phyloP scores from a whole-genome alignment of 257 asterid genomes.

The Ilex aquifolium region DNA sequence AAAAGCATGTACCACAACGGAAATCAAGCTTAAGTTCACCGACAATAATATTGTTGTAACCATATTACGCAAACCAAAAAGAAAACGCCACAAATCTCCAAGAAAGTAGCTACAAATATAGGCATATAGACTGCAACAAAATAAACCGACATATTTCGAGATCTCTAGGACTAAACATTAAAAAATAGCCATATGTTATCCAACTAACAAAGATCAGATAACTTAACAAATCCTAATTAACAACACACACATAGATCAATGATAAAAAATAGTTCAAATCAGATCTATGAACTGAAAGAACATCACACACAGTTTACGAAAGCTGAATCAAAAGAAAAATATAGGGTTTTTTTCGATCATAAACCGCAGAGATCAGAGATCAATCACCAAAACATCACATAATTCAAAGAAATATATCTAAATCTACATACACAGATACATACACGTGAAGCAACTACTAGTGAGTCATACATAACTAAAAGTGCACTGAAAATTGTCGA shows the following conservation, averaged over 20 bases:
- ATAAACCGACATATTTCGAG: too few species aligned
- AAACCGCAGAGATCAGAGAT: conserved; percentile 8
- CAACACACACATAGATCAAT: conserved; percentile 8
- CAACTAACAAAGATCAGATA: background rate
- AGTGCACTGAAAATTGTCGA: background rate
- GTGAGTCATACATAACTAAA: background rate
- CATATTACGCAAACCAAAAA: too few species aligned
- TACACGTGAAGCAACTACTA: background rate
- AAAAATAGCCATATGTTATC: too few species aligned
- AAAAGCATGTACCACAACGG: too few species aligned
- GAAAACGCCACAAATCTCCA: too few species aligned
- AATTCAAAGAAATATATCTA: too few species aligned
- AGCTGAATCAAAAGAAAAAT: background rate
- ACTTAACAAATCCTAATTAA: background rate
- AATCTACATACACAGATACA: background rate
- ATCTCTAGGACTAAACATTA: too few species aligned
- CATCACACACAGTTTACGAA: background rate
- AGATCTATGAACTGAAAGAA: conserved; percentile 17
- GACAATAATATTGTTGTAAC: too few species aligned
- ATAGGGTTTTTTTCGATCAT: background rate
- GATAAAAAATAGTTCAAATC: conserved; percentile 1
- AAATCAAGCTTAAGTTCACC: too few species aligned
- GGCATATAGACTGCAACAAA: too few species aligned
- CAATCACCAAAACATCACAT: background rate
- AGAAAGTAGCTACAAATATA: too few species aligned